Percentiles rank a stretch among this genome's conserved stretches.
These are phyloP conservation scores for Benincasa hispida DNA, from an alignment of 306 rosid species.

Conservation along the genomic window DNA sequence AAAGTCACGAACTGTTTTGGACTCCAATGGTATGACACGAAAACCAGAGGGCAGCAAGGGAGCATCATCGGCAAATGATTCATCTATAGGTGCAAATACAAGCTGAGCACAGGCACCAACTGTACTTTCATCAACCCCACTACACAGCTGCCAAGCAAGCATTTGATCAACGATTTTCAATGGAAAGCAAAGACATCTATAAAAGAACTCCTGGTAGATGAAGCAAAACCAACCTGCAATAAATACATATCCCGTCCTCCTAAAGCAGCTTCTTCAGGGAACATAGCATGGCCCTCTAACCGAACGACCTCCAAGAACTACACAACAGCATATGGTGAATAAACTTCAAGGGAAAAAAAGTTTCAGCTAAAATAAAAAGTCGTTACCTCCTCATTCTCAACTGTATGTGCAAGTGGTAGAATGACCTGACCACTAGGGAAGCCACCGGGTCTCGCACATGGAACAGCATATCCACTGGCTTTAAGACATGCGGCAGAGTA, in stretches of 20 bases:
- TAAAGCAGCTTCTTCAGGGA: slow-evolving; percentile 71
- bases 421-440: slow-evolving; percentile 81
- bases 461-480: slow-evolving; percentile 72
- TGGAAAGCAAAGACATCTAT: not conserved
- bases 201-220: not conserved
- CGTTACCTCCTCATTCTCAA: slow-evolving; percentile 86
- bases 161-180: not conserved
- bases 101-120: slow-evolving; percentile 90
- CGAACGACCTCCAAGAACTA: slow-evolving; percentile 94
- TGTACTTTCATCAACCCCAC: slow-evolving; percentile 83
- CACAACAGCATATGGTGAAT: not conserved
- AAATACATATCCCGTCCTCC: slow-evolving; percentile 75
- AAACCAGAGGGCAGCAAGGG: slow-evolving; percentile 89
- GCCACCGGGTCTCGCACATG: slow-evolving; percentile 71
- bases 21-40: slow-evolving; percentile 83
- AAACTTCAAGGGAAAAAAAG: not conserved
- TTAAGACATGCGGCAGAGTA: slow-evolving; percentile 83
- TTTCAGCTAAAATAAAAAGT: not conserved
- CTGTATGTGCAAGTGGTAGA: slow-evolving; percentile 77
- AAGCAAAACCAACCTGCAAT: slow-evolving; percentile 41
- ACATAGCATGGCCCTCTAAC: slow-evolving; percentile 83
- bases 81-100: slow-evolving; percentile 97
- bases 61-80: slow-evolving; percentile 92
- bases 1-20: slow-evolving; percentile 48
- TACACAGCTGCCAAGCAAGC: slow-evolving; percentile 51